Percentiles rank a stretch among this genome's conserved stretches.
These are phyloP conservation scores for Auxenochlorella pyrenoidosa DNA, from an alignment of 139 green algal genomes.

Conservation along the genomic window DNA sequence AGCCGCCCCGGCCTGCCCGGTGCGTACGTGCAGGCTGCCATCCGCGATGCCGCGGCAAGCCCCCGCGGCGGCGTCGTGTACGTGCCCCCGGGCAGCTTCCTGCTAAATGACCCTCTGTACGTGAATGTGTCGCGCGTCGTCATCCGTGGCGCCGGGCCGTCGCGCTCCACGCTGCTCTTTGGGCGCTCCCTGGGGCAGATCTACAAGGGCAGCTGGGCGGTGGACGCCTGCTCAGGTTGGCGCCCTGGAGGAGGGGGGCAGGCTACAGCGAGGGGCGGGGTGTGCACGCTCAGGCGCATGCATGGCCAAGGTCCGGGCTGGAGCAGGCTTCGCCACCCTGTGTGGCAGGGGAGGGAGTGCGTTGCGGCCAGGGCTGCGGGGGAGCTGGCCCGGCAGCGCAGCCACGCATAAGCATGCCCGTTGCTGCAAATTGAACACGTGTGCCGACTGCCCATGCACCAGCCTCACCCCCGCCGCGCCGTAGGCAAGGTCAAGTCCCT, in stretches of 20 bases:
- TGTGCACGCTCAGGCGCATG: neutral
- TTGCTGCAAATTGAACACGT: too few species aligned
- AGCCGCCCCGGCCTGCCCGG: too few species aligned
- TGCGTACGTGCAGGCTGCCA: neutral
- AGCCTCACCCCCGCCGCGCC: too few species aligned
- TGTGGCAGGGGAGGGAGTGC: too few species aligned
- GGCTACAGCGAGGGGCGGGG: neutral
- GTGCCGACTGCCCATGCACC: too few species aligned
- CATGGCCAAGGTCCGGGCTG: too few species aligned
- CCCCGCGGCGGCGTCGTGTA: neutral
- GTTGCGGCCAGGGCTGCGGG: too few species aligned
- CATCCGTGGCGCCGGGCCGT: neutral
- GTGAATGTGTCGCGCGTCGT: neutral
- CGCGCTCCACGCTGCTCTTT: neutral
- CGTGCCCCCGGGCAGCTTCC: neutral
- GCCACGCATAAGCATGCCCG: too few species aligned
- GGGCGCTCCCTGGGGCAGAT: neutral
- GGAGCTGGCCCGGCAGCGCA: too few species aligned
- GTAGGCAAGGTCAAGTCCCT: neutral
- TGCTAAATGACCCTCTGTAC: neutral
- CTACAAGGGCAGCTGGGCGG: neutral
- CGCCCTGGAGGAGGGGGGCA: neutral
- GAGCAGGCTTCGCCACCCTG: too few species aligned
- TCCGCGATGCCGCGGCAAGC: neutral
- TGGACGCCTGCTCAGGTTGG: neutral